Evolutionary conservation across 371 early-diverging fungal species (phyloP).

Genomic region (Mortierella sp.): DNA sequence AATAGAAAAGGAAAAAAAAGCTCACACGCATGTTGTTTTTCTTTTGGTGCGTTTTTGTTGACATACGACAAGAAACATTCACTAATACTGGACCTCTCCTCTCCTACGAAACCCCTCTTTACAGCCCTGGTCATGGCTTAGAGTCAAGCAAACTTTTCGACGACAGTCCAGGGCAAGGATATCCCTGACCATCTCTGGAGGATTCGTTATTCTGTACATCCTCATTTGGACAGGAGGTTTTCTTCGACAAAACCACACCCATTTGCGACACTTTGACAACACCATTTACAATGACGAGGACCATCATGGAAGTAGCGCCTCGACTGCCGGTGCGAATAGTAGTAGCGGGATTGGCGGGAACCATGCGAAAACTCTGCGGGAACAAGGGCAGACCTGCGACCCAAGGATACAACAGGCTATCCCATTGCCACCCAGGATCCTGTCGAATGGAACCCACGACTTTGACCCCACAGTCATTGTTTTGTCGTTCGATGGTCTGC

Average conservation of each 20-base stretch:
- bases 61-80: too few species aligned
- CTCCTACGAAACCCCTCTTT: too few species aligned
- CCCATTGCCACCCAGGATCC: conserved; percentile 44
- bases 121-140: conserved; percentile 48
- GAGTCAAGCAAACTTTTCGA: conserved; percentile 12
- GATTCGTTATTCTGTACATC: conserved; percentile 26
- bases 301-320: neutral
- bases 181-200: conserved; percentile 15
- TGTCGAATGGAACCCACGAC: conserved; percentile 76
- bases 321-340: neutral
- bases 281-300: neutral
- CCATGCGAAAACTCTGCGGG: conserved; percentile 1
- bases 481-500: conserved; percentile 93
- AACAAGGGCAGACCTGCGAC: conserved; percentile 21
- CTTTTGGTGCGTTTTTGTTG: conserved; percentile 5
- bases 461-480: conserved; percentile 88
- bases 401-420: conserved; percentile 23
- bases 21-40: neutral
- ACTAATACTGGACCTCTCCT: neutral
- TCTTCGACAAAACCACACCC: neutral
- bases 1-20: neutral
- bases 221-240: neutral
- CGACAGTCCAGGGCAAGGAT: conserved; percentile 27
- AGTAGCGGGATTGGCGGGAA: neutral
- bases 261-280: conserved; percentile 1